phyloP scores from a whole-genome alignment of 257 asterid genomes.

The Catharanthus roseus region DNA sequence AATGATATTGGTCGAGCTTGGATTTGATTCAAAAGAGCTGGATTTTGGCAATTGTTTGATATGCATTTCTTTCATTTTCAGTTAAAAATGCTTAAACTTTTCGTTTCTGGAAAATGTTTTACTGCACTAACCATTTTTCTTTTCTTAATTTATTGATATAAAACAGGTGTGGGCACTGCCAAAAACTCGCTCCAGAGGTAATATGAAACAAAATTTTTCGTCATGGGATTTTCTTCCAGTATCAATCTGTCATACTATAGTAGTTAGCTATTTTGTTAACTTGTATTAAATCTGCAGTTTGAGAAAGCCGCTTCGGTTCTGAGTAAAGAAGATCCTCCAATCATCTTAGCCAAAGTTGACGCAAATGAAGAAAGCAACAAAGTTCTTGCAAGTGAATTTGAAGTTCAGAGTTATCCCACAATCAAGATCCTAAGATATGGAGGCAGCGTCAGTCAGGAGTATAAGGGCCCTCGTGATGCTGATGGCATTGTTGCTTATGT shows the following conservation, averaged over 20 bases:
- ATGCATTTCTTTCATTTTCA: too few relatives aligned
- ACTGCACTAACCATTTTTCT: neutral
- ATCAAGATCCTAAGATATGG: slow-evolving; percentile 77
- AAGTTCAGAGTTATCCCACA: slow-evolving; percentile 65
- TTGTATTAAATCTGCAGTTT: slow-evolving; percentile 41
- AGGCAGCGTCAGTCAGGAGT: slow-evolving; percentile 72
- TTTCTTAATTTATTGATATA: neutral
- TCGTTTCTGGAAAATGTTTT: neutral
- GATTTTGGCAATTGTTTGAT: neutral
- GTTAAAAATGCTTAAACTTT: neutral
- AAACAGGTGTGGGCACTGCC: slow-evolving; percentile 93
- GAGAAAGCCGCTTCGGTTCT: slow-evolving; percentile 87
- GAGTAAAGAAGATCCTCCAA: slow-evolving; percentile 65
- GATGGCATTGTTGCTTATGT: slow-evolving; percentile 71
- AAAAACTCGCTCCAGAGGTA: slow-evolving; percentile 96
- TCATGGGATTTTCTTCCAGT: neutral
- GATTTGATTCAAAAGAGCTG: neutral
- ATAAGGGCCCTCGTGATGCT: slow-evolving; percentile 88
- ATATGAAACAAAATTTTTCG: neutral
- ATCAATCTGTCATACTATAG: neutral
- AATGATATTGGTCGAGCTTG: neutral
- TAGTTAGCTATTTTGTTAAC: neutral
- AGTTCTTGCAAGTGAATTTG: slow-evolving; percentile 49
- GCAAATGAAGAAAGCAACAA: slow-evolving; percentile 61
- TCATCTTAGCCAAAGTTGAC: slow-evolving; percentile 71